Conservation (phyloP, 2,329 filamentous ascomycete genomes). For the Cladophialophora psammophila region DNA sequence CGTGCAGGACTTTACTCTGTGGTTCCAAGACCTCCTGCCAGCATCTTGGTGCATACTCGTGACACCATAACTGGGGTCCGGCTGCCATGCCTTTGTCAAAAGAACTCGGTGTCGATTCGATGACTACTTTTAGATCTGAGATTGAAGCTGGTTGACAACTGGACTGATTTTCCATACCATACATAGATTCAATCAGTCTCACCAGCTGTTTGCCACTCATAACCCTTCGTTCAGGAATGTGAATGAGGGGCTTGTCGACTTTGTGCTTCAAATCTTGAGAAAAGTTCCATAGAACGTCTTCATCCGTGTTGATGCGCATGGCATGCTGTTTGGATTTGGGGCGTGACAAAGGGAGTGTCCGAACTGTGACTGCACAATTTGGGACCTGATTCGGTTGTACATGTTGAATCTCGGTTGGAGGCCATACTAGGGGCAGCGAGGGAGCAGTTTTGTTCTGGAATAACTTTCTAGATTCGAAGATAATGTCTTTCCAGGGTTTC, state of each 20-base stretch:
- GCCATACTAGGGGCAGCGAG: constrained; percentile 31
- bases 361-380: not conserved
- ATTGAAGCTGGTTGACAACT: constrained; percentile 1
- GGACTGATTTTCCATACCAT: not conserved
- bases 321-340: constrained; percentile 30
- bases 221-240: constrained; percentile 24
- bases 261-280: constrained; percentile 5
- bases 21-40: constrained; percentile 78
- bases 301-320: constrained; percentile 18
- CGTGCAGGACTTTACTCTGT: constrained; percentile 76
- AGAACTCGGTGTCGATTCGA: constrained; percentile 72
- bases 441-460: constrained; percentile 15
- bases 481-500: constrained; percentile 39
- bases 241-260: not conserved
- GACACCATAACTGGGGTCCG: constrained; percentile 69
- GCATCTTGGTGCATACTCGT: constrained; percentile 80
- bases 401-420: constrained; percentile 33
- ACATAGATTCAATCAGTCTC: not conserved
- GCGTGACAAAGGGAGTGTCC: not conserved
- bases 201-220: constrained; percentile 31
- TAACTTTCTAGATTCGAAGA: constrained; percentile 31
- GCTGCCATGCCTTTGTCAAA: constrained; percentile 85
- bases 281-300: constrained; percentile 33
- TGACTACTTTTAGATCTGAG: constrained; percentile 47
- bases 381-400: constrained; percentile 15